Base-by-base conservation (phyloP, 192 early-diverging fungal genomes). In the Phlyctochytrium planicorne region DNA sequence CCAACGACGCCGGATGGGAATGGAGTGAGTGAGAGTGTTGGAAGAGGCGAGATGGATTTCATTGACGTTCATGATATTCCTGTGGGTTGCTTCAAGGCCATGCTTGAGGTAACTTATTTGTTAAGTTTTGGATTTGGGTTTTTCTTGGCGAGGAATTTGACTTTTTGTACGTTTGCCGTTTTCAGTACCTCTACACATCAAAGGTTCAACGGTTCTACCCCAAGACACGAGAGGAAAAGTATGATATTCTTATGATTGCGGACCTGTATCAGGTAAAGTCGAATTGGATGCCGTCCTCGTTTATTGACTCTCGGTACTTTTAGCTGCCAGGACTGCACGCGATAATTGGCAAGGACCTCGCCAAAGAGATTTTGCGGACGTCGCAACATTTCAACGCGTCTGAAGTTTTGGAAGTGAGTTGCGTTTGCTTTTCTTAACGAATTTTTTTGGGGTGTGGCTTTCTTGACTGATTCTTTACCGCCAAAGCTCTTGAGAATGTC, bases 341-440 rank as follows among this genome's bases (percentile, higher is more conserved):
- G 32, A 57, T 76, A n/a, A 32, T 76, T 50, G 74, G 70, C 37
- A 67, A 76, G 53, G 74, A 76, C 55, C 35, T 76, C 52, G 60
- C 60, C 14, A 52, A 67, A 16, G 68, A 71, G n/a, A 30, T 57
- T 14, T 29, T 57, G 55, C 10, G 27, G 55, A 57, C 55, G 12
- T 24, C 55, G 55, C 55, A 57, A 29, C 16, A 14, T 14, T 57
- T 57, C 55, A 14, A 57, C 27, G 55, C 55, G 20, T 10, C 55
- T 10, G 55, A 57, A 6, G 55, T 57, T 10, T 27, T 57, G 10
- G 55, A 57, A 27, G 55, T 57, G 10, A 20, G 55, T 57, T 14
- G 20, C 27, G 55, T 10, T 57, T 25, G 55, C 55, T 57, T 57
- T 25, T 10, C 12, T 57, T 29, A 25, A 10, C 25, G 16, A 25